Evolutionary conservation across 2,329 filamentous ascomycete genomes (phyloP).

Genomic region (Catunica adiposa): DNA sequence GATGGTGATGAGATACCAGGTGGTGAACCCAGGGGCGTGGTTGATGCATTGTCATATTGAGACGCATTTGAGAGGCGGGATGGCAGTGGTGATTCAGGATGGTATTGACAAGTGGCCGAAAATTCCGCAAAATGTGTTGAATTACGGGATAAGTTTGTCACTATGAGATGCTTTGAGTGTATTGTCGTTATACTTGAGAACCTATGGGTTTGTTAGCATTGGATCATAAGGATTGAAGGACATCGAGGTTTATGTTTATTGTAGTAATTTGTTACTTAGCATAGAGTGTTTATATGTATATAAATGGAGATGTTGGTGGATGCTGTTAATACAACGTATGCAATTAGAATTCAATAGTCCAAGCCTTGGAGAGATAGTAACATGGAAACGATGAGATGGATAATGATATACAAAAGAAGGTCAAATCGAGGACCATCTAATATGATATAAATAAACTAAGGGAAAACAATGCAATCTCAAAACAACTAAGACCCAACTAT

Average conservation of each 20-base stretch:
- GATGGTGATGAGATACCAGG: constrained; percentile 37
- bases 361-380: no score
- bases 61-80: constrained; percentile 37
- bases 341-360: no score
- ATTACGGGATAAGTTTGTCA: no score
- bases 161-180: neutral
- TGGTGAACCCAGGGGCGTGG: constrained; percentile 36
- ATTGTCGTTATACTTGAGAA: no score
- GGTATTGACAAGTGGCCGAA: constrained; percentile 28
- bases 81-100: constrained; percentile 36
- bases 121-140: constrained; percentile 25
- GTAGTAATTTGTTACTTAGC: no score
- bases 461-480: neutral
- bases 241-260: no score
- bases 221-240: neutral
- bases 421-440: neutral
- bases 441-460: constrained; percentile 2
- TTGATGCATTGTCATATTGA: constrained; percentile 40
- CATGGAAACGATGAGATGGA: neutral
- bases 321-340: no score
- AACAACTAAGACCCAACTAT: neutral
- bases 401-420: neutral
- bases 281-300: neutral
- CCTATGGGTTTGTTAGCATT: neutral
- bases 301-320: no score